Conservation (phyloP, 176 grass and related monocot genomes). For the Elaeis guineensis region DNA sequence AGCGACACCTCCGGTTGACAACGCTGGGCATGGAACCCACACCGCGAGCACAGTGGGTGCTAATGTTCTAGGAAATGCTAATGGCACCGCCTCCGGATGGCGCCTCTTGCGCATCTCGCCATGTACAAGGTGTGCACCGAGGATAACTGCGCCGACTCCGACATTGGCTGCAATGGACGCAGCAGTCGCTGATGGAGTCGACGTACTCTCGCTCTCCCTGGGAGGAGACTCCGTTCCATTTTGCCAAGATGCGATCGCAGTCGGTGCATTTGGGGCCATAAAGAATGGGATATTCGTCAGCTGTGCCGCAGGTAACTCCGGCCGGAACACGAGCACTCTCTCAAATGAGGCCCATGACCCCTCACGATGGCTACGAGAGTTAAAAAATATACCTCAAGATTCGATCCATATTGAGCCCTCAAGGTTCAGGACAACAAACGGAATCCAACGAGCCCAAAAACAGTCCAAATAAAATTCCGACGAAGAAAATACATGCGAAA, state of each 20-base stretch:
- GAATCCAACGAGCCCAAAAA: too few relatives aligned
- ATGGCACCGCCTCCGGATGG: conserved; percentile 50
- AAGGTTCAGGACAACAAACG: too few relatives aligned
- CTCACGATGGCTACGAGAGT: conserved; percentile 49
- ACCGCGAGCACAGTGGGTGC: conserved; percentile 47
- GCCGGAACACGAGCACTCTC: conserved; percentile 5
- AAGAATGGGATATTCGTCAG: background rate
- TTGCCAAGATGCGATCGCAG: conserved; percentile 35
- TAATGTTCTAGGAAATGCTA: conserved; percentile 21
- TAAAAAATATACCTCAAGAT: too few relatives aligned
- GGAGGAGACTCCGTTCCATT: conserved; percentile 33
- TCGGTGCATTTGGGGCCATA: conserved; percentile 37
- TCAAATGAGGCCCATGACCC: conserved; percentile 41
- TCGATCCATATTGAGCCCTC: too few relatives aligned
- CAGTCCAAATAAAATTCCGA: too few relatives aligned
- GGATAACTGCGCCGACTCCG: conserved; percentile 32
- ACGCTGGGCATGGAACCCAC: conserved; percentile 44
- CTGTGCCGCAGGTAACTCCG: conserved; percentile 20
- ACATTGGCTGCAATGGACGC: conserved; percentile 67
- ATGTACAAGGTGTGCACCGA: conserved; percentile 52
- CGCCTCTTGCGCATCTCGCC: conserved; percentile 60
- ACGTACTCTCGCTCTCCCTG: conserved; percentile 73
- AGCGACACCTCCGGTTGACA: conserved; percentile 15
- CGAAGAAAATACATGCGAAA: too few relatives aligned
- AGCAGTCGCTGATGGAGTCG: conserved; percentile 60